Evolutionary conservation across 2,329 filamentous ascomycete genomes (phyloP), one percentile per base, ranked within the genome.

Genomic region (Exophiala mesophila): DNA sequence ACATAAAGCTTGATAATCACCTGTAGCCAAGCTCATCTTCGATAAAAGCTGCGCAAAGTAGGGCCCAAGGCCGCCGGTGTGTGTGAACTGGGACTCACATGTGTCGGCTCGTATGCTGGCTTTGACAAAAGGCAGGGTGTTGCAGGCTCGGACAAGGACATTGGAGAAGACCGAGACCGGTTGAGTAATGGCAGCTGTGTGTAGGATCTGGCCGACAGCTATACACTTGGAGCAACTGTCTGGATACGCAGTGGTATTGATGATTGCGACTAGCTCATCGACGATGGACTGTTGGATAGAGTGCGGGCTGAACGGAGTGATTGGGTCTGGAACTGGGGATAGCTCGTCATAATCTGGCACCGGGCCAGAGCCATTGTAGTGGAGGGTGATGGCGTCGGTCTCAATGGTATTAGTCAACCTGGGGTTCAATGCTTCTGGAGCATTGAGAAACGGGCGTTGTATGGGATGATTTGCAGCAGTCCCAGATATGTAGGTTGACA

Each of bases 351-450:
- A 55, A 5, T 40, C 45, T 31, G 55, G 55, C 3, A 55, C 50
- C 7, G 50, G 42, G 2, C 55, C 55, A 17, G 52, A 39, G 24
- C 53, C 55, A 47, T 57, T 57, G 46, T 57, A 57, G 29, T 55
- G 55, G 16, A 56, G 48, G 2, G 39, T 52, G 24, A 52, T 53
- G 17, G 48, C 36, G 32, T 48, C 53, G 12, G 47, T 39, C 9
- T 32, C 53, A 31, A 57, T 50, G n/a, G 33, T 52, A 23, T 55
- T 56, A n/a, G 52, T 55, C 20, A 55, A 37, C 26, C 50, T 46
- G 4, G 53, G 54, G 16, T 57, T 50, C 24, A 57, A 36, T 9
- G 55, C 51, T 28, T 52, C 33, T 8, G 50, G 45, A 7, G 35
- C 30, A 18, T 41, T 45, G 23, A 39, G 13, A 18, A 50, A 21